A percentile compares a stretch with the other conserved stretches of the same genome.
Evolutionary conservation across 2,329 filamentous ascomycete species (phyloP).

Genomic region (Sordariomycetes sp.): DNA sequence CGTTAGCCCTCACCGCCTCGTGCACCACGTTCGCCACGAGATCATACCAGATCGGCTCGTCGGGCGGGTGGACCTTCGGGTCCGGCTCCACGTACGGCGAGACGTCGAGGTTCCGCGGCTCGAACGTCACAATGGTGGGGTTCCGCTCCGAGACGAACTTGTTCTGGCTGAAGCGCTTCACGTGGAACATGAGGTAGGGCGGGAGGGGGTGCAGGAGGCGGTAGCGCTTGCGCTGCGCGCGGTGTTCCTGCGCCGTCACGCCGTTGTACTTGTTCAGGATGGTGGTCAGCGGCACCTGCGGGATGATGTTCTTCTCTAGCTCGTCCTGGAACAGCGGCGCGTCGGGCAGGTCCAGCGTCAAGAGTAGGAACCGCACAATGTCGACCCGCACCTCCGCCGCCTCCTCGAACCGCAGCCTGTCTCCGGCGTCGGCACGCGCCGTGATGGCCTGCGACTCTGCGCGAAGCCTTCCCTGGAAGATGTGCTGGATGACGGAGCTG

Average conservation of each 20-base stretch:
- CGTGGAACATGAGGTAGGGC: conserved; percentile 82
- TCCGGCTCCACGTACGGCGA: conserved; percentile 85
- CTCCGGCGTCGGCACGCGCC: conserved; percentile 73
- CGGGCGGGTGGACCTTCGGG: conserved; percentile 51
- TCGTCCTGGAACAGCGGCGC: conserved; percentile 95
- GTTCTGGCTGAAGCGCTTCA: conserved; percentile 94
- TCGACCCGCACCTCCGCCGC: conserved; percentile 69
- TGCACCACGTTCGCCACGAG: conserved; percentile 90
- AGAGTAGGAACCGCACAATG: conserved; percentile 69
- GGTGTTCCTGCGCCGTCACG: conserved; percentile 71
- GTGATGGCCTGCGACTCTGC: conserved; percentile 92
- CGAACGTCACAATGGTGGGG: conserved; percentile 95
- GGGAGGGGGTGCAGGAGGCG: conserved; percentile 81
- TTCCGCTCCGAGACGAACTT: conserved; percentile 95
- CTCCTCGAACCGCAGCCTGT: conserved; percentile 87
- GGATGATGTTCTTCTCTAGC: conserved; percentile 89
- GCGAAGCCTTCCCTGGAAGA: conserved; percentile 86
- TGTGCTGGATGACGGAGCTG: conserved; percentile 76
- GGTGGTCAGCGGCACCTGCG: conserved; percentile 69
- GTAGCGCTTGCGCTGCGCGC: conserved; percentile 79
- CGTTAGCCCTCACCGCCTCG: conserved; percentile 63
- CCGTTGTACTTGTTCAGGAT: conserved; percentile 93
- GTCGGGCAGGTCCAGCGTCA: conserved; percentile 84
- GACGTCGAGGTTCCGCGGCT: conserved; percentile 71
- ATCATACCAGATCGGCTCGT: conserved; percentile 87